Percentiles rank a stretch among this genome's conserved stretches.
phyloP scores from a whole-genome alignment of 2,329 filamentous ascomycete species.

The Scopulariopsis brevicaulis region DNA sequence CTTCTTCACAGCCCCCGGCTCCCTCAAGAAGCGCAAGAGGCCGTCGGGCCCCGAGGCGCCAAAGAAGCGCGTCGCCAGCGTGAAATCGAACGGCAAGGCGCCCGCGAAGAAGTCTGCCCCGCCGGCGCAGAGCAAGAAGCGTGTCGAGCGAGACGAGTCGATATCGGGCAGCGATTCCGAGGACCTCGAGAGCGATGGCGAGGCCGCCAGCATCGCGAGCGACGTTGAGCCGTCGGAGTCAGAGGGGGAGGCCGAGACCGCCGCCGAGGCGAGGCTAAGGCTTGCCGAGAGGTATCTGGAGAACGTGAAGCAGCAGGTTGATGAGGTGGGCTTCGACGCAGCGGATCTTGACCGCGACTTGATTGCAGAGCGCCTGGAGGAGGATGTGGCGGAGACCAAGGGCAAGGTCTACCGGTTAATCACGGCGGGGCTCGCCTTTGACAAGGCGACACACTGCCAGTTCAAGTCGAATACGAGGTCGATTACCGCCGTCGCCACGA shows the following conservation, averaged over 20 bases:
- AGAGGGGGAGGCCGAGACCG: conserved; percentile 76
- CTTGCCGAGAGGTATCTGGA: conserved; percentile 89
- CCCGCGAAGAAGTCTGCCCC: conserved; percentile 21
- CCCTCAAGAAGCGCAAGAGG: conserved; percentile 85
- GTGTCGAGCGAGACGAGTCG: conserved; percentile 53
- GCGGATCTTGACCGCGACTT: conserved; percentile 87
- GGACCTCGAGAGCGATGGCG: conserved; percentile 39
- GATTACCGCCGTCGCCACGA: conserved; percentile 70
- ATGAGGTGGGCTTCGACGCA: conserved; percentile 79
- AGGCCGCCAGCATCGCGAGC: conserved; percentile 16
- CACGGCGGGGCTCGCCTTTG: conserved; percentile 61
- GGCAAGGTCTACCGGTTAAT: conserved; percentile 79
- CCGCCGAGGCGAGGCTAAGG: conserved; percentile 73
- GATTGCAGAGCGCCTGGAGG: conserved; percentile 79
- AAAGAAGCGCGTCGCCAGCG: conserved; percentile 46
- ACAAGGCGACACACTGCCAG: conserved; percentile 52
- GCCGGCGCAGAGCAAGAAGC: conserved; percentile 25
- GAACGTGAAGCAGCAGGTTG: conserved; percentile 73
- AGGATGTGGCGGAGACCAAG: conserved; percentile 87
- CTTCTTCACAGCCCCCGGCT: conserved; percentile 84
- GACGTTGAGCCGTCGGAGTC: conserved; percentile 44
- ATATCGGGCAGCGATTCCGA: conserved; percentile 77
- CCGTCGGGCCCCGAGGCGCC: conserved; percentile 38
- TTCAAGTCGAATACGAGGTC: conserved; percentile 70
- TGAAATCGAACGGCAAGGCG: conserved; percentile 29